phyloP scores from a whole-genome alignment of 1,284 basidiomycete species.

The Inonotus hispidus region DNA sequence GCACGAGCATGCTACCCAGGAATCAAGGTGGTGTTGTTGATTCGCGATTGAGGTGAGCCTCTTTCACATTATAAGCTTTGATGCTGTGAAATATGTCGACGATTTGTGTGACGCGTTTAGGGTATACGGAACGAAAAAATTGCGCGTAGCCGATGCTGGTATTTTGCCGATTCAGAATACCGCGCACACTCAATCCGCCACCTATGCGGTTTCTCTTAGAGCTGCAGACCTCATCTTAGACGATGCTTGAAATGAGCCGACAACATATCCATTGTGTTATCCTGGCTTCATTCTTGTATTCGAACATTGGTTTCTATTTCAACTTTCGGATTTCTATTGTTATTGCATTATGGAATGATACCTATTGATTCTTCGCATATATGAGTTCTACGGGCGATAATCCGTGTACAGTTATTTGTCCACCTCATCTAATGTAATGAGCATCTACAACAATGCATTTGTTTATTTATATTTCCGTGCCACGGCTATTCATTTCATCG shows the following conservation, averaged over 20 bases:
- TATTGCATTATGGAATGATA: no score
- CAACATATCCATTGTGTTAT: no score
- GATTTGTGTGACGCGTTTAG: neutral
- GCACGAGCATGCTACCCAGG: constrained; percentile 43
- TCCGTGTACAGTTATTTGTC: no score
- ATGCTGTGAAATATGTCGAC: neutral
- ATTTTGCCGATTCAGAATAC: constrained; percentile 29
- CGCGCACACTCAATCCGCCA: constrained; percentile 29
- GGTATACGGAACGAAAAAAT: constrained; percentile 36
- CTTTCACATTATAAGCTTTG: neutral
- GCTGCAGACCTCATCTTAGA: constrained; percentile 21
- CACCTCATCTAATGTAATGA: no score
- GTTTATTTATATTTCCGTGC: no score
- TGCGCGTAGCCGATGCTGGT: constrained; percentile 24
- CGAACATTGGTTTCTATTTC: no score
- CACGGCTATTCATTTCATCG: no score
- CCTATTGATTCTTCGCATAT: no score
- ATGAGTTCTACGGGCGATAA: no score
- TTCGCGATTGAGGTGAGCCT: constrained; percentile 29
- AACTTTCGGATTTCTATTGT: no score
- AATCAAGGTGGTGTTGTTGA: constrained; percentile 46
- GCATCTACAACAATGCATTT: no score
- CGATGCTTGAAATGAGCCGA: constrained; percentile 3
- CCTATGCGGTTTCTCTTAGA: constrained; percentile 29
- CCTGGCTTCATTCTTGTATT: no score